Conservation (phyloP, 208 protist genomes). For the Acanthamoeba castellanii region DNA sequence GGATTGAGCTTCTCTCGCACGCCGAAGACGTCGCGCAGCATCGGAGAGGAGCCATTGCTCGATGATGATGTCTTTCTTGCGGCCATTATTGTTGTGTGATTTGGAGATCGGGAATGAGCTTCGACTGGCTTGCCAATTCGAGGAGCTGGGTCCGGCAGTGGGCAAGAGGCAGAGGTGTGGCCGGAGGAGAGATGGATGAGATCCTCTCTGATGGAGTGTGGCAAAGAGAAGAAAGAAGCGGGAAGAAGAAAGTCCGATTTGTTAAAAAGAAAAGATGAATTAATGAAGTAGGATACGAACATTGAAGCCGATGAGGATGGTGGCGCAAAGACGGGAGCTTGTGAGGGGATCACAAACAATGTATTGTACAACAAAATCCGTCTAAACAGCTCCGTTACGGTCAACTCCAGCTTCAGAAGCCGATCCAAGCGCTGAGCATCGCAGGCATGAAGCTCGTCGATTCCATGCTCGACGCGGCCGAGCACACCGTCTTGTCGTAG, state of each 20-base stretch:
- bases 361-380: neutral
- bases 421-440: neutral
- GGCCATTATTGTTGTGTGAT: neutral
- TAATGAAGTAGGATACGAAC: neutral
- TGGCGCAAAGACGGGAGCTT: too few relatives aligned
- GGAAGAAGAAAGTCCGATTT: neutral
- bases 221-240: constrained; percentile 21
- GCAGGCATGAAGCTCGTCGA: neutral
- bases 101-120: neutral
- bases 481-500: neutral
- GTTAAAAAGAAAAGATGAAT: neutral
- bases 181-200: neutral
- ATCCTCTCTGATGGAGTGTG: neutral
- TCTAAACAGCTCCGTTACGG: neutral
- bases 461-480: neutral
- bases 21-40: constrained; percentile 24
- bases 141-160: too few relatives aligned
- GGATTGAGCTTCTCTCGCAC: constrained; percentile 48
- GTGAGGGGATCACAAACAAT: neutral
- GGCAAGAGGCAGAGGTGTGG: neutral
- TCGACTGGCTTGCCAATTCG: neutral
- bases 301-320: neutral
- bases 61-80: neutral
- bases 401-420: neutral
- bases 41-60: neutral